These are phyloP conservation scores for Stemphylium beticola DNA, from an alignment of 2,329 filamentous ascomycete genomes.

Conservation along the genomic window DNA sequence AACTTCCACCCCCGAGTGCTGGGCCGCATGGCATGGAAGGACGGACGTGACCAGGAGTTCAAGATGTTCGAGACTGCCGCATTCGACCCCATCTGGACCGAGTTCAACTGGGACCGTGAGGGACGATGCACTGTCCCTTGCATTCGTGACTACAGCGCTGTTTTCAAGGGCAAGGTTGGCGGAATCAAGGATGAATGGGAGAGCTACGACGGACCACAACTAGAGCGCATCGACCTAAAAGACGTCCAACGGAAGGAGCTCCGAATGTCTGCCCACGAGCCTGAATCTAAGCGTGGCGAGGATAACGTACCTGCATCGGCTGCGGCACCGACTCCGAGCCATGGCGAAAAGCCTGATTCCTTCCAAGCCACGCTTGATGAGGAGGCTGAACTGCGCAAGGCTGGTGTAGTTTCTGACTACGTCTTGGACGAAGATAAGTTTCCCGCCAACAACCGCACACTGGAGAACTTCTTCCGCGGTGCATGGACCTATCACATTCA, in stretches of 20 bases:
- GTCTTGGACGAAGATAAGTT: slow-evolving; percentile 58
- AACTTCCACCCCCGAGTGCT: slow-evolving; percentile 64
- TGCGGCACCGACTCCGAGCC: slow-evolving; percentile 30
- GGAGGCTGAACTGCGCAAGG: slow-evolving; percentile 49
- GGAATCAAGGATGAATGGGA: slow-evolving; percentile 61
- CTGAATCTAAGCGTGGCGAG: slow-evolving; percentile 23
- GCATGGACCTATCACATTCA: slow-evolving; percentile 65
- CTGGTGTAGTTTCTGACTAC: slow-evolving; percentile 54
- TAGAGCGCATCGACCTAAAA: slow-evolving; percentile 45
- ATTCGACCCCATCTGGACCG: slow-evolving; percentile 64
- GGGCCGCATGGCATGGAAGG: slow-evolving; percentile 63
- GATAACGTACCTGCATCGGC: slow-evolving; percentile 38
- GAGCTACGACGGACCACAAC: slow-evolving; percentile 55
- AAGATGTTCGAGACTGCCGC: slow-evolving; percentile 64
- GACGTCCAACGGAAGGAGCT: slow-evolving; percentile 38
- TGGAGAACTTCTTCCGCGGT: slow-evolving; percentile 63
- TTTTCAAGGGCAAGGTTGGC: slow-evolving; percentile 57
- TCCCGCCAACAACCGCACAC: slow-evolving; percentile 62
- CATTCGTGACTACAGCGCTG: slow-evolving; percentile 59
- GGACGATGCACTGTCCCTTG: slow-evolving; percentile 62
- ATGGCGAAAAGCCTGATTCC: slow-evolving; percentile 41
- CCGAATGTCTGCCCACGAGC: slow-evolving; percentile 6
- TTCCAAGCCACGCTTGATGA: slow-evolving; percentile 51
- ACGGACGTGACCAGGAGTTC: slow-evolving; percentile 60
- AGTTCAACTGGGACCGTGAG: slow-evolving; percentile 61